Conservation (phyloP, 106 monocot species). For the Xerophyta viscosa region DNA sequence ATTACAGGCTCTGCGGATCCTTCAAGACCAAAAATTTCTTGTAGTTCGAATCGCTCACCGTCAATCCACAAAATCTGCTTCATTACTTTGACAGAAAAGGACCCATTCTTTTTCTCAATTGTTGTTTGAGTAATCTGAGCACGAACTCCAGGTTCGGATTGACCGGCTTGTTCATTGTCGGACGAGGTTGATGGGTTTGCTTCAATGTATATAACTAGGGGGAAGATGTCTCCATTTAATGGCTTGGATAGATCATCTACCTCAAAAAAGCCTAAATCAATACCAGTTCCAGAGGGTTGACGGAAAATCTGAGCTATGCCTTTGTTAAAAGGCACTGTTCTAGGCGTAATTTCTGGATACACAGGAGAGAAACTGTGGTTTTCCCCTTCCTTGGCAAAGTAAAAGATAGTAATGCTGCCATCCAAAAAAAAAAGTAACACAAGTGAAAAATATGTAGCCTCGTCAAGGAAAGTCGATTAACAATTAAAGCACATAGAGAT, state of each 20-base stretch:
- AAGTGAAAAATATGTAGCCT: no score
- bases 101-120: conserved; percentile 46
- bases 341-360: conserved; percentile 40
- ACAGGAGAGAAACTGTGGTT: conserved; percentile 30
- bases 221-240: conserved; percentile 44
- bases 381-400: conserved; percentile 81
- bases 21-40: conserved; percentile 74
- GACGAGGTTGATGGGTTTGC: conserved; percentile 11
- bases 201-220: conserved; percentile 68
- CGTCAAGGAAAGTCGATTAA: no score
- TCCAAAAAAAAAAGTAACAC: conserved; percentile 3
- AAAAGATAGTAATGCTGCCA: conserved; percentile 78
- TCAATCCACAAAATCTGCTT: conserved; percentile 76
- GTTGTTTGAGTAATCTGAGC: conserved; percentile 79
- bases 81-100: conserved; percentile 59
- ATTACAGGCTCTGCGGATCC: conserved; percentile 22
- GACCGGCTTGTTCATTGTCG: conserved; percentile 5
- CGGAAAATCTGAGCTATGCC: conserved; percentile 60
- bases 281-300: conserved; percentile 69
- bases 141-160: conserved; percentile 8
- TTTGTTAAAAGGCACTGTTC: conserved; percentile 47
- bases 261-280: conserved; percentile 83
- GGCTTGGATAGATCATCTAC: conserved; percentile 69
- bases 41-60: conserved; percentile 69
- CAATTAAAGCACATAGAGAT: no score